Evolutionary conservation across 371 early-diverging fungal genomes (phyloP), one percentile per base, ranked within the genome.

Genomic region (Dinochytrium kinnereticum): DNA sequence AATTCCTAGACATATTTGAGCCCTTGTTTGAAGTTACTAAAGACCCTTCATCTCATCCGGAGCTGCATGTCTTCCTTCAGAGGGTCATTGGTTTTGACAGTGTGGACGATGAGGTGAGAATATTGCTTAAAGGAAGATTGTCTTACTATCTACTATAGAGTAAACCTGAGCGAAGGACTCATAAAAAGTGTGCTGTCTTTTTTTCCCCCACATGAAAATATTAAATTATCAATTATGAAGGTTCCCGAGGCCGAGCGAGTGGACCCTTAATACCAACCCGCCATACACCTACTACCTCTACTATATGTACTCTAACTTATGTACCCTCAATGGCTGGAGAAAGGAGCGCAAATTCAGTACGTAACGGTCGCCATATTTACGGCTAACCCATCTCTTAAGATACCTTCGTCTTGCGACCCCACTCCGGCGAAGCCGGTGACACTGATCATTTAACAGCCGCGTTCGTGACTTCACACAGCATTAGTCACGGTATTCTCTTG

Each of bases 51-150:
- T 80, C 85, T 1, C 94, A 98, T 77, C 96, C 96, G 21, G 91
- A 96, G 74, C 86, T 98, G 30, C 94, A 96, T 75, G 85, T 96
- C 21, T 97, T 99, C 74, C 80, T 99, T 71, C 94, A 96, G 82
- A 89, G 98, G 39, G 97, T 99, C 0, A 88, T 96, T 64, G 98
- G 98, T 0, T 96, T 99, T 77, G 99, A 99, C 78, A 90, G 92
- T 51, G 99, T 99, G 0, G 99, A 99, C 81, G 99, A 99, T 79
- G 99, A 99, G n/a, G n/a, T n/a, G n/a, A n/a, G n/a, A n/a, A n/a
- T n/a, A n/a, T n/a, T n/a, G n/a, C n/a, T n/a, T n/a, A n/a, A n/a
- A n/a, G n/a, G n/a, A n/a, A n/a, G n/a, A n/a, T n/a, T n/a, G n/a
- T n/a, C n/a, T n/a, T n/a, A n/a, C n/a, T n/a, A n/a, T n/a, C n/a